phyloP scores from a whole-genome alignment of 805 yeast species.

The Danielia reshetovae region DNA sequence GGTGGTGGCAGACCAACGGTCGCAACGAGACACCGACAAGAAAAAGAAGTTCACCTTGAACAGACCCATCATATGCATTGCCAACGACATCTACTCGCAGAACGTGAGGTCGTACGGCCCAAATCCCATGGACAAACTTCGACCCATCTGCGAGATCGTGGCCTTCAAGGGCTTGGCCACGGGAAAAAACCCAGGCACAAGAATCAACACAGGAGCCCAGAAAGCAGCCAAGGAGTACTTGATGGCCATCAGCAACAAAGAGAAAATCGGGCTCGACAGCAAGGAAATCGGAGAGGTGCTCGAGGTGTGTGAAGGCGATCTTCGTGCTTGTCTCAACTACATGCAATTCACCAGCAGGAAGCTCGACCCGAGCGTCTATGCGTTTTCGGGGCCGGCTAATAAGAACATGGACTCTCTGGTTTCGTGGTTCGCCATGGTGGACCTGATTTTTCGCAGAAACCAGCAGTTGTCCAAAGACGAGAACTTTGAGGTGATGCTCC shows the following conservation, averaged over 20 bases:
- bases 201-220: slow-evolving; percentile 21
- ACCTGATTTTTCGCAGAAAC: slow-evolving; percentile 54
- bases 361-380: slow-evolving; percentile 10
- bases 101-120: slow-evolving; percentile 22
- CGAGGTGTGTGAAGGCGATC: slow-evolving; percentile 71
- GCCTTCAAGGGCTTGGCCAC: slow-evolving; percentile 57
- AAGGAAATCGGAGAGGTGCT: slow-evolving; percentile 61
- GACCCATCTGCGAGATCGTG: slow-evolving; percentile 70
- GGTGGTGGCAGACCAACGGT: slow-evolving; percentile 45
- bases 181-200: slow-evolving; percentile 32
- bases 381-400: background rate
- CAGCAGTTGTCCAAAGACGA: slow-evolving; percentile 42
- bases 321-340: slow-evolving; percentile 79
- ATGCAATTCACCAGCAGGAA: slow-evolving; percentile 58
- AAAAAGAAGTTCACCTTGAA: slow-evolving; percentile 42
- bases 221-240: slow-evolving; percentile 36
- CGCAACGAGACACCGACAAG: slow-evolving; percentile 17
- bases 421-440: slow-evolving; percentile 66
- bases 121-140: slow-evolving; percentile 66
- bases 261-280: slow-evolving; percentile 46
- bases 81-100: slow-evolving; percentile 70
- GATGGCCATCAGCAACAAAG: slow-evolving; percentile 50
- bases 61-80: slow-evolving; percentile 88
- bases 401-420: slow-evolving; percentile 54
- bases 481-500: slow-evolving; percentile 46